Evolutionary conservation across 2,329 filamentous ascomycete genomes (phyloP).

Genomic region (Pseudogymnoascus sp.): DNA sequence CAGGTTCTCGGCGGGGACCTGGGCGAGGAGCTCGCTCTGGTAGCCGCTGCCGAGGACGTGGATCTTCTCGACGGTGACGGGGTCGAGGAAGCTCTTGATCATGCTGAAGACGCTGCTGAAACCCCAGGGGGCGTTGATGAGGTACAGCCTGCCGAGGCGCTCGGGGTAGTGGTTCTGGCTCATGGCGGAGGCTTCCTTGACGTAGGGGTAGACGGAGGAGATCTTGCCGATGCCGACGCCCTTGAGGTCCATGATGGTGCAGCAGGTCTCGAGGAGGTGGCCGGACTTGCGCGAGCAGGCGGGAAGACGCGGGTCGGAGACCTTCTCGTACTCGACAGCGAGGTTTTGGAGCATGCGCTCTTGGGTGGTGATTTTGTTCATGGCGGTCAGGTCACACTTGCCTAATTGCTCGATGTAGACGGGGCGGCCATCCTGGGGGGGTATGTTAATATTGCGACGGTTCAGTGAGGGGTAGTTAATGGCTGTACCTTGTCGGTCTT

Average conservation of each 20-base stretch:
- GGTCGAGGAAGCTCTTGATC: conserved; percentile 91
- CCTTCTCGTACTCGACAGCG: conserved; percentile 94
- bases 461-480: neutral
- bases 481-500: conserved; percentile 73
- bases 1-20: conserved; percentile 84
- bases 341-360: conserved; percentile 97
- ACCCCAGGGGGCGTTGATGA: conserved; percentile 97
- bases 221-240: conserved; percentile 79
- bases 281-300: conserved; percentile 90
- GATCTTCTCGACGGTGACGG: conserved; percentile 94
- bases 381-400: conserved; percentile 79
- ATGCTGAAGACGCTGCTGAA: conserved; percentile 80
- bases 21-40: conserved; percentile 72
- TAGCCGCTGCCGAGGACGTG: conserved; percentile 77
- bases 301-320: conserved; percentile 84
- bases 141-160: conserved; percentile 87
- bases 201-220: conserved; percentile 78
- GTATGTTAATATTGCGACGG: conserved; percentile 13
- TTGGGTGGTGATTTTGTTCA: conserved; percentile 86
- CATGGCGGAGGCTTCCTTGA: conserved; percentile 75
- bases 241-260: conserved; percentile 97
- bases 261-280: conserved; percentile 90
- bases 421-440: conserved; percentile 74
- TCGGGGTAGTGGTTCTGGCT: conserved; percentile 99
- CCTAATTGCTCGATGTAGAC: conserved; percentile 96